Evolutionary conservation across 352 stramenopile genomes (phyloP).

Genomic region (Globisporangium okanoganense): DNA sequence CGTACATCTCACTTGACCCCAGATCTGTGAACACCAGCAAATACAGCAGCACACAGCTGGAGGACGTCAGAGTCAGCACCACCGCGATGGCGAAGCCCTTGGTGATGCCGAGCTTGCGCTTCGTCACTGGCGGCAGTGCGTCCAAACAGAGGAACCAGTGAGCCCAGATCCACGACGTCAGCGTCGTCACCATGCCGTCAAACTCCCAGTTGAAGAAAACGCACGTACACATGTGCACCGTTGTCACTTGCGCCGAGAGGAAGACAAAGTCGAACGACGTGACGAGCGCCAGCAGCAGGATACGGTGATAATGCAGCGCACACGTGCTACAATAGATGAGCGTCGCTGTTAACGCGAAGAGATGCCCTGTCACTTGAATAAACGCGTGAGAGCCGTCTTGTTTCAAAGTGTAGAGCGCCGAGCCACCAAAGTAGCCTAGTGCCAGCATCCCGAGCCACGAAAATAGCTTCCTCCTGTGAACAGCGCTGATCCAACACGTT

Average conservation of each 20-base stretch:
- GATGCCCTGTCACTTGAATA: too few species aligned
- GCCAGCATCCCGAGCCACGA: not conserved
- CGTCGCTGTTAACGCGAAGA: not conserved
- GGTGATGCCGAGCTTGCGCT: constrained; percentile 12
- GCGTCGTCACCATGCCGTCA: not conserved
- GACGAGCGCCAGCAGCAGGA: not conserved
- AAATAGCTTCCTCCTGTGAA: not conserved
- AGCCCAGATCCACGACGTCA: constrained; percentile 22
- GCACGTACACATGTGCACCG: constrained; percentile 2
- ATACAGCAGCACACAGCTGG: not conserved
- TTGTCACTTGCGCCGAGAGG: constrained; percentile 9
- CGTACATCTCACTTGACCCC: not conserved
- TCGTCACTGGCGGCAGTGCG: constrained; percentile 20
- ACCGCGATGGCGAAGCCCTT: constrained; percentile 2
- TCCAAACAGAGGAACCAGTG: constrained; percentile 25
- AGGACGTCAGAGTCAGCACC: not conserved
- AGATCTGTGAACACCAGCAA: not conserved
- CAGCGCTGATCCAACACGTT: not conserved
- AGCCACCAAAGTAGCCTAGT: not conserved
- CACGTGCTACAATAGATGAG: not conserved
- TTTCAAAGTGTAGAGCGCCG: not conserved
- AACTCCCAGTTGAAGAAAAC: constrained; percentile 18
- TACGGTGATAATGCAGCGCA: constrained; percentile 6
- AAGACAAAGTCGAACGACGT: constrained; percentile 18
- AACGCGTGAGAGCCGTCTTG: too few species aligned